Evolutionary conservation across 371 early-diverging fungal genomes (phyloP), one percentile per base, ranked within the genome.

Genomic region (Chytridium lagenaria): DNA sequence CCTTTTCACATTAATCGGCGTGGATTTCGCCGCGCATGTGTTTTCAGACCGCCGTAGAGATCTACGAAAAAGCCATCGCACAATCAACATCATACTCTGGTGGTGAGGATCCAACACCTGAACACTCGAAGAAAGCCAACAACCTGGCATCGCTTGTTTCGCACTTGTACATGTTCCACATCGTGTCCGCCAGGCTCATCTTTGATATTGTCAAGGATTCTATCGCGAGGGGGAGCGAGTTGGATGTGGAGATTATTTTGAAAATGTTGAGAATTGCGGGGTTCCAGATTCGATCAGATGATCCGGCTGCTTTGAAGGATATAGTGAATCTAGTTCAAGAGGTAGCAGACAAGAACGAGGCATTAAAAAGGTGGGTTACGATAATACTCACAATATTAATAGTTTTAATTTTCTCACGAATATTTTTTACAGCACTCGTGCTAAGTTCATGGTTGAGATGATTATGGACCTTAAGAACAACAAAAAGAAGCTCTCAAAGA

Each of bases 381-480:
- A n/a, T n/a, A n/a, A n/a, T n/a, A n/a, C n/a, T n/a, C n/a, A n/a
- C n/a, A n/a, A n/a, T n/a, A n/a, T n/a, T n/a, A n/a, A n/a, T n/a
- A n/a, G n/a, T n/a, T n/a, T n/a, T n/a, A n/a, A n/a, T n/a, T n/a
- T n/a, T n/a, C 22, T 30, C 19, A 36, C 28, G 28, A 3, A 22
- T 50, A 30, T 2, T 37, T 12, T 38, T 49, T 67, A 23, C 50
- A 92, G 90, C 1, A 87, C 90, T 22, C 91, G 97, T 64, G 88
- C 90, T 68, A 92, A 92, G 78, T 98, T 96, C 79, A 92, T 98
- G 95, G 82, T 97, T 50, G 98, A 98, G 82, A 93, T 92, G 12
- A 84, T 98, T 67, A 87, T 89, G 61, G 92, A 94, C 67, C 84
- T 98, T 50, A 96, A 94, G 80, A 95, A 97, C 80, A 98, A 98